Evolutionary conservation across 345 rosid species (phyloP), one percentile per base, ranked within the genome.

Genomic region (Cardiospermum halicacabum): DNA sequence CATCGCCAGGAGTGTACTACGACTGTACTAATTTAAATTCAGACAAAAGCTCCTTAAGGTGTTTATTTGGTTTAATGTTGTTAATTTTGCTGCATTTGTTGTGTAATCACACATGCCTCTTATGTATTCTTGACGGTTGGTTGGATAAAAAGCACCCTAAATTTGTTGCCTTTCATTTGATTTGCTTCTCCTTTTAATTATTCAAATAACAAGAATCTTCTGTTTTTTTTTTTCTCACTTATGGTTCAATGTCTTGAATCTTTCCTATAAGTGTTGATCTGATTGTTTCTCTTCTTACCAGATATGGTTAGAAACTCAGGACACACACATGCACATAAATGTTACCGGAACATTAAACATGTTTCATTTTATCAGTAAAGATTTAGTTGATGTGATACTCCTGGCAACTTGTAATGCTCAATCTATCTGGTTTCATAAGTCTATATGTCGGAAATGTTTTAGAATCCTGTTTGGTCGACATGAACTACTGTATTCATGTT

Each of bases 1-100:
- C 1, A 67, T 85, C 31, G 89, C 91, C 19, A 85, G 91, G 77
- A 85, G 89, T 74, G 82, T 78, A 12, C 80, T 80, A 73, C 80
- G 89, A 74, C 70, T 90, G 87, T 88, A 88, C 86, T 92, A 74
- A 87, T 5, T 34, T 34, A 34, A 73, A 47, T 58, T 42, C 21
- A 53, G 51, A 67, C n/a, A n/a, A n/a, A 63, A 34, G 66, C 58
- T 64, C 69, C 75, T 64, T 58, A 47, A 67, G 72, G 69, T 72
- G 79, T 76, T 77, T 64, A 53, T 75, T 75, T 69, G 76, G 70
- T 72, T 72, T 71, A 65, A 57, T 60, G 75, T 69, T 67, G 79
- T 76, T 78, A 69, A 72, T 74, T 76, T 68, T 76, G 75, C 62
- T 80, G 83, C 83, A 81, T 70, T 77, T 78, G 72, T 74, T 80